Evolutionary conservation across 257 asterid species (phyloP).

Genomic region (Solanum gandarillasii): DNA sequence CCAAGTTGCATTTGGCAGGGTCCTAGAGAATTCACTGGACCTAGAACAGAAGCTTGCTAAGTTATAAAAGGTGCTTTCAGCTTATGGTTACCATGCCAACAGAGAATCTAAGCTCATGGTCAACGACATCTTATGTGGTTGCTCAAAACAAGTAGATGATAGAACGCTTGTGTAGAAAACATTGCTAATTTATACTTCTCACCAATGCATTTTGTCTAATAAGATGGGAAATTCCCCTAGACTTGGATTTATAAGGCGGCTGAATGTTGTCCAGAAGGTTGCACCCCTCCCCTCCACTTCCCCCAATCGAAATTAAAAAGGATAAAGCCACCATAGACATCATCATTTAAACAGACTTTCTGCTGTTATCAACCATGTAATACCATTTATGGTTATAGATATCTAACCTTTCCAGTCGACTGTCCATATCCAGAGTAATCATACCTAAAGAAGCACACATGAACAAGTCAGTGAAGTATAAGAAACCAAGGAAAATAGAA

Average conservation of each 20-base stretch:
- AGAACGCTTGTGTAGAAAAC: not conserved
- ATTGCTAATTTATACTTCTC: not conserved
- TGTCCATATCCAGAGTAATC: conserved; percentile 98
- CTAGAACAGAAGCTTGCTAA: not conserved
- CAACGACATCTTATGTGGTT: not conserved
- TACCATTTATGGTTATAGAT: not conserved
- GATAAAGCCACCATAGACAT: not conserved
- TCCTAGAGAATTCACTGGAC: not conserved
- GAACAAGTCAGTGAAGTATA: conserved; percentile 8
- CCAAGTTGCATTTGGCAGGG: not conserved
- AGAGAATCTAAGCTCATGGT: not conserved
- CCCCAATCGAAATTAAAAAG: not conserved
- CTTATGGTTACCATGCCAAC: not conserved
- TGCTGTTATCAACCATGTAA: not conserved
- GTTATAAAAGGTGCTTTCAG: not conserved
- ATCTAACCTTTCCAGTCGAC: conserved; percentile 94
- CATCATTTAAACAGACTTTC: not conserved
- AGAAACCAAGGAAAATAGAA: not conserved
- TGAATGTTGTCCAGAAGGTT: not conserved
- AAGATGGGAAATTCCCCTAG: not conserved
- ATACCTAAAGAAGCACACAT: conserved; percentile 40
- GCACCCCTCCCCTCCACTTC: not conserved
- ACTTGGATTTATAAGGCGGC: not conserved
- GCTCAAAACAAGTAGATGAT: not conserved
- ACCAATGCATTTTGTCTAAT: not conserved